Conservation (phyloP, 306 rosid genomes). For the Citrullus mucosospermus region DNA sequence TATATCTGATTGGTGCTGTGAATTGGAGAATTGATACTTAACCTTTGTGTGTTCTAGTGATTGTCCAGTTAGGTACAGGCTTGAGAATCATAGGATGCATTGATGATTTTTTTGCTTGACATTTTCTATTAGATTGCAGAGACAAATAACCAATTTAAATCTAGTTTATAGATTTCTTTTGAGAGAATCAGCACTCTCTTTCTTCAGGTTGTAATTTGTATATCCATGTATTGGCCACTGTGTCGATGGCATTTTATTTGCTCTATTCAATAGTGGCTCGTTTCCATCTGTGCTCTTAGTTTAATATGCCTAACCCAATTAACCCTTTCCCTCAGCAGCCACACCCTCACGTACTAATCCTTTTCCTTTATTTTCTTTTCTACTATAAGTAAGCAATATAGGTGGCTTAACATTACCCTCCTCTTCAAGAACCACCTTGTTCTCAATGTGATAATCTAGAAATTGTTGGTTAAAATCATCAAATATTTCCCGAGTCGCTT, state of each 20-base stretch:
- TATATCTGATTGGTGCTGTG: neutral
- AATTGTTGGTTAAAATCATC: too few species aligned
- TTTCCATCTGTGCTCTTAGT: neutral
- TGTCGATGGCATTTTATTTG: neutral
- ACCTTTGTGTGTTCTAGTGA: constrained; percentile 5
- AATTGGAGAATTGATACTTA: constrained; percentile 6
- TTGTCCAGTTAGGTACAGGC: neutral
- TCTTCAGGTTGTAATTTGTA: neutral
- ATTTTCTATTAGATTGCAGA: neutral
- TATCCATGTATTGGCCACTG: neutral
- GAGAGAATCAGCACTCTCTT: neutral
- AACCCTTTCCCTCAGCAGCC: too few species aligned
- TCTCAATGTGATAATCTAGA: too few species aligned
- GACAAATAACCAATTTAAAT: neutral
- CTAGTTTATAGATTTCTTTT: neutral
- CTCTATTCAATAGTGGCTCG: constrained; percentile 1
- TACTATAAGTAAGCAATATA: too few species aligned
- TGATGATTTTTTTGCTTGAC: neutral
- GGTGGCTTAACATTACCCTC: too few species aligned
- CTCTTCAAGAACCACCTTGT: too few species aligned
- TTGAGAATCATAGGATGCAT: constrained; percentile 1
- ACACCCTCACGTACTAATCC: too few species aligned
- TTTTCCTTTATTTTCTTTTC: too few species aligned
- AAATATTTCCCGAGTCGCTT: too few species aligned
- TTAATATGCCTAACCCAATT: neutral